These are phyloP conservation scores for Beauveria varroae DNA, from an alignment of 2,329 filamentous ascomycete species.

Conservation along the genomic window DNA sequence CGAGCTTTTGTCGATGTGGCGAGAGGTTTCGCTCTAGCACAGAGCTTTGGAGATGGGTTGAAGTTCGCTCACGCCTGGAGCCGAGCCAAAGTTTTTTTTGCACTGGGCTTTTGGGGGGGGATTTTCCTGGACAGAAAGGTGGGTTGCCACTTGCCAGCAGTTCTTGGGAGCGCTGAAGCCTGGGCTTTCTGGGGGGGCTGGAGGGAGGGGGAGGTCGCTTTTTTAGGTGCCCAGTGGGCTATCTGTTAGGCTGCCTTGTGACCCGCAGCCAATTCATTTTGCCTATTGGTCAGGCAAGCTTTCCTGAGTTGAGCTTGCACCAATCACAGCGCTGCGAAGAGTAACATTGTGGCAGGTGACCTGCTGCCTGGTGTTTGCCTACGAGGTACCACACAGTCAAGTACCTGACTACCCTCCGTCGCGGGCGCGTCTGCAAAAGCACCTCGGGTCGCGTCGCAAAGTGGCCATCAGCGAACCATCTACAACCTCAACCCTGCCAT, in stretches of 20 bases:
- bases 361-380: constrained; percentile 23
- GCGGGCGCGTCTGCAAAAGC: constrained; percentile 14
- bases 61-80: neutral
- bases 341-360: constrained; percentile 21
- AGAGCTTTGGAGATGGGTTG: constrained; percentile 4
- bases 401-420: constrained; percentile 11
- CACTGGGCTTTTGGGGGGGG: neutral
- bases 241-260: neutral
- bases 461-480: neutral
- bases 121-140: neutral
- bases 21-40: constrained; percentile 7
- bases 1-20: constrained; percentile 9
- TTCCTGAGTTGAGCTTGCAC: constrained; percentile 20
- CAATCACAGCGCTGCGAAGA: constrained; percentile 20
- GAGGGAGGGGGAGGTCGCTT: too few relatives aligned
- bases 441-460: constrained; percentile 21
- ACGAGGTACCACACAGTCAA: constrained; percentile 15
- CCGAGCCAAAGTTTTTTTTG: constrained; percentile 22
- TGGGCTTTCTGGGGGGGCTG: neutral
- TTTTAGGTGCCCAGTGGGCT: constrained; percentile 15
- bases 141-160: neutral
- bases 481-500: neutral
- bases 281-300: constrained; percentile 22
- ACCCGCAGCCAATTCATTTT: constrained; percentile 21
- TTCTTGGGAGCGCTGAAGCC: neutral